Base-by-base conservation (phyloP, 495 filamentous ascomycete species). In the Penicillium manginii region DNA sequence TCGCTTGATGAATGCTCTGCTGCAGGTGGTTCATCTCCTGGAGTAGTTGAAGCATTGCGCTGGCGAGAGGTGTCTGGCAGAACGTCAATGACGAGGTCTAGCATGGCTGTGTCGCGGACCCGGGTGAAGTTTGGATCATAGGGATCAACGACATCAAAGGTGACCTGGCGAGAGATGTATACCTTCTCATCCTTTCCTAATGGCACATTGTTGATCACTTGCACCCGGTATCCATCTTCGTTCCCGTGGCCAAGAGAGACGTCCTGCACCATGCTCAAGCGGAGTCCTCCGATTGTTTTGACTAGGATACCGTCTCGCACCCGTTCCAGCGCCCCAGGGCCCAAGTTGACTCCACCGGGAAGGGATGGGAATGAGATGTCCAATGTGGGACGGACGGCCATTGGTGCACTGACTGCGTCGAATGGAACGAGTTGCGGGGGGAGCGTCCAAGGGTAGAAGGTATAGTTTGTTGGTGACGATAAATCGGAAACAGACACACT, bases 391-490 rank as follows among this genome's bases (percentile, higher is more conserved):
- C 81, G 79, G n/a, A 74, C 60, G 0, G 79, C 75, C 60, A 92
- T 84, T 29, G 78, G 82, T 19, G 87, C 81, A 55, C 91, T 93
- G 11, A 79, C 86, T 2, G 86, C 93, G 58, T 94, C 85, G 18
- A 77, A 77, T 0, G 91, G 91, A 9, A 97, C 78, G 46, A 94
- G 74, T 45, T 86, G 81, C 3, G 77, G 75, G 0, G 93, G 92
- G 1, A 98, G 76, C 0, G 94, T 97, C 92, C 93, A 97, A 3
- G 94, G 94, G 62, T 91, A 98, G 62, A 90, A 90, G 1, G 89
- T 96, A 65, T 92, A 87, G 67, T 93, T 94, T 6, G 79, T 83
- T 8, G 86, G 86, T 3, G 86, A 88, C 10, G 72, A 73, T n/a
- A 86, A 61, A 62, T 87, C 84, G 4, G 83, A 78, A 17, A 84